These are phyloP conservation scores for Starmerella bombicola DNA, from an alignment of 805 yeast species.

Conservation along the genomic window DNA sequence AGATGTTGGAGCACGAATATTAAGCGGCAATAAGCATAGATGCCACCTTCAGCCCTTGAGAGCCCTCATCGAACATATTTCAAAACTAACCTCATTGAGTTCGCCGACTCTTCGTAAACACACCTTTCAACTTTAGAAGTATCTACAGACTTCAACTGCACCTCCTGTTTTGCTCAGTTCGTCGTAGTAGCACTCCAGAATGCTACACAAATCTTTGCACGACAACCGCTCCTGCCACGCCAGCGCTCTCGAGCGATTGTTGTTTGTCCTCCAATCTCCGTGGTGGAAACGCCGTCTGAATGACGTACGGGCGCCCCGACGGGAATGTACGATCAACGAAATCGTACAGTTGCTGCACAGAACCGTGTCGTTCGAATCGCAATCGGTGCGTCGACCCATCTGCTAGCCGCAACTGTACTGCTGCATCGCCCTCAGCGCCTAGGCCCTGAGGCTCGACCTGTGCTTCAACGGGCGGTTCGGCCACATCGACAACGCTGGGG, in stretches of 20 bases:
- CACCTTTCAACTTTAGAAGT: no score
- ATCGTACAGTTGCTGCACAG: slow-evolving; percentile 54
- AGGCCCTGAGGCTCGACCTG: slow-evolving; percentile 1
- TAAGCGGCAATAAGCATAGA: no score
- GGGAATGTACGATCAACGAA: slow-evolving; percentile 39
- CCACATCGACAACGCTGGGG: slow-evolving; percentile 32
- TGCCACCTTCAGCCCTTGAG: no score
- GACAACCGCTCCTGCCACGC: slow-evolving; percentile 69
- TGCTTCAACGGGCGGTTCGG: background rate
- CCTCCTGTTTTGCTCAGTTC: no score
- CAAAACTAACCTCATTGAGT: no score
- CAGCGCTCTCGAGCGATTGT: slow-evolving; percentile 57
- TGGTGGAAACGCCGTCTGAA: slow-evolving; percentile 75
- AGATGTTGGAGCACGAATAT: no score
- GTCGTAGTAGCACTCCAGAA: no score
- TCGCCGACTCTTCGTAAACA: no score
- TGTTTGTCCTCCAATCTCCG: slow-evolving; percentile 49
- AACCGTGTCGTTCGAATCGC: slow-evolving; percentile 50
- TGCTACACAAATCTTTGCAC: slow-evolving; percentile 39
- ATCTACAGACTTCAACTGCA: no score
- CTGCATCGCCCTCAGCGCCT: slow-evolving; percentile 45
- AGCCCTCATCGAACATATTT: no score
- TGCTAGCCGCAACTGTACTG: slow-evolving; percentile 72
- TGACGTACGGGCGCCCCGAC: slow-evolving; percentile 40
- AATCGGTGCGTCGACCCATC: slow-evolving; percentile 50